Evolutionary conservation across 192 early-diverging fungal species (phyloP).

Genomic region (Radiomyces spectabilis): DNA sequence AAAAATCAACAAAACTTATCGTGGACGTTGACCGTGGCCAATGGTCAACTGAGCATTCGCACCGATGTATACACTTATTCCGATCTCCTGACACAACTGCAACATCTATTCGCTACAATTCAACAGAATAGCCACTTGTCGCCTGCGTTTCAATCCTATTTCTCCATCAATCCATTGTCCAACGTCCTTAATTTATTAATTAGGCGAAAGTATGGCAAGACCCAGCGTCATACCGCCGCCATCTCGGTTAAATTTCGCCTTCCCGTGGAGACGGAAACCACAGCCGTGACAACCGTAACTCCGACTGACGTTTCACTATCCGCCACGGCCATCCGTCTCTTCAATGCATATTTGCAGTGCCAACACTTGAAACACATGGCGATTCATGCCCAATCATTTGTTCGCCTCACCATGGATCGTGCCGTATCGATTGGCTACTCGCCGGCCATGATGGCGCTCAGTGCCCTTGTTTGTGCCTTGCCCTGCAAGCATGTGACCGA

Average conservation of each 20-base stretch:
- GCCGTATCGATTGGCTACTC: not conserved
- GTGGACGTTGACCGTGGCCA: not conserved
- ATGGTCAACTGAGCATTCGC: not conserved
- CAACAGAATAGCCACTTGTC: not conserved
- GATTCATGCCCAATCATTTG: not conserved
- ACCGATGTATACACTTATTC: not conserved
- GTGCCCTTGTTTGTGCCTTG: constrained; percentile 2
- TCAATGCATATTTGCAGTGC: constrained; percentile 1
- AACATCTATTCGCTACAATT: not conserved
- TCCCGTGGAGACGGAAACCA: too few species aligned
- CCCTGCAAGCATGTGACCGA: not conserved
- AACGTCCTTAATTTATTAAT: too few species aligned
- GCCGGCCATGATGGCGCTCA: not conserved
- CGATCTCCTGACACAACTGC: not conserved
- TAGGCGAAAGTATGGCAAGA: too few species aligned
- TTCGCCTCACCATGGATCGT: not conserved
- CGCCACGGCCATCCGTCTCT: not conserved
- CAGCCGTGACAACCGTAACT: too few species aligned
- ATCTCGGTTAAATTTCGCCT: too few species aligned
- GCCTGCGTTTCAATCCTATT: too few species aligned
- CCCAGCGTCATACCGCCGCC: too few species aligned
- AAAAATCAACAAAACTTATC: not conserved
- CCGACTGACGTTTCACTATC: not conserved
- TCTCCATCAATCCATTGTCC: too few species aligned
- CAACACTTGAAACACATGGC: constrained; percentile 1